Evolutionary conservation across 2,329 filamentous ascomycete genomes (phyloP), one percentile per base, ranked within the genome.

Genomic region (Lasiodiplodia sp.): DNA sequence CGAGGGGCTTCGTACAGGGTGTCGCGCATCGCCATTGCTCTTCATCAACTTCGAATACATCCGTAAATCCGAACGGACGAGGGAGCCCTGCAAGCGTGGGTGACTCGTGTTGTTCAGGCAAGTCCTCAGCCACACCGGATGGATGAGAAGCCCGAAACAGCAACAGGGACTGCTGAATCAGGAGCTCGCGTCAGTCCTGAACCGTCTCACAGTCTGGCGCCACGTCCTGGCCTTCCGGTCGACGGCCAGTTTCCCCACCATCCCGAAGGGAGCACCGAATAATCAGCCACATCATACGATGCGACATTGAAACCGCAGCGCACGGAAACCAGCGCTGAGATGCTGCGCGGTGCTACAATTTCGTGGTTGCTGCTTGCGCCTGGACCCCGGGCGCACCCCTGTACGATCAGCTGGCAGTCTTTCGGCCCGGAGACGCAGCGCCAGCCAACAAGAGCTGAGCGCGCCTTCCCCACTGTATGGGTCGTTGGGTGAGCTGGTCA

Each of bases 371-470:
- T 63, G 47, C 44, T 64, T n/a, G 60, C 44, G 44, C 60, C 47
- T 38, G 47, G 60, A 49, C 25, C 28, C 60, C 31, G 60, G 60
- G 47, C 60, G 60, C 60, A 64, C 44, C 60, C 60, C 60, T 64
- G 60, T 38, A 34, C 60, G 60, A 64, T 64, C 60, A 64, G 60
- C 60, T 64, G 60, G 60, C 44, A 51, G 60, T 64, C 44, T 64
- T 49, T 64, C 60, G 60, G 60, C 21, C 60, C 60, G 60, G 60
- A 23, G 18, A 52, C 44, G 60, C 60, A 64, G 60, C 51, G 60
- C 51, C 60, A 64, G 44, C 60, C 60, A 64, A 64, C 60, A 64
- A 64, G 60, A 64, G 47, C 60, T 64, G 60, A 64, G 60, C 28
- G 60, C 38, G 12, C 28, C 60, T 52, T 64, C 60, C 60, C 60